These are phyloP conservation scores for Emergomyces africanus DNA, from an alignment of 2,329 filamentous ascomycete species.

Conservation along the genomic window DNA sequence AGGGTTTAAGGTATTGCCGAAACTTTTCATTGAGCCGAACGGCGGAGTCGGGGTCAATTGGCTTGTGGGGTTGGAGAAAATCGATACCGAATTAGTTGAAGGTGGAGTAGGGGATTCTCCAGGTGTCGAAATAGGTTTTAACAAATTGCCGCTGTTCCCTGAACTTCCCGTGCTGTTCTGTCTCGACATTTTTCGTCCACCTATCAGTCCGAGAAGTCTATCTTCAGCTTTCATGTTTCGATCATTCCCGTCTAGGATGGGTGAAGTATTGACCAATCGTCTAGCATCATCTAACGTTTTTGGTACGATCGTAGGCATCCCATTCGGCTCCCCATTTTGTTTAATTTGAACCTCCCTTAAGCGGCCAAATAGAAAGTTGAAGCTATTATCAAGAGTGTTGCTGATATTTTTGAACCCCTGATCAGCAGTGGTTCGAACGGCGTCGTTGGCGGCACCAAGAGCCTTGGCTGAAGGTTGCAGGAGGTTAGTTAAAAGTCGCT, in stretches of 20 bases:
- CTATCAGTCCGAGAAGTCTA: conserved; percentile 57
- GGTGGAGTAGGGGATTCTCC: conserved; percentile 14
- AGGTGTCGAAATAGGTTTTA: background rate
- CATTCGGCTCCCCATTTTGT: conserved; percentile 34
- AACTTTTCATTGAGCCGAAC: conserved; percentile 68
- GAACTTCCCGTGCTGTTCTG: conserved; percentile 4
- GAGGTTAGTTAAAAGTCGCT: conserved; percentile 68
- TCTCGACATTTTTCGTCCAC: conserved; percentile 45
- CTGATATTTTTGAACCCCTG: conserved; percentile 87
- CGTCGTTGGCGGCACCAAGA: conserved; percentile 70
- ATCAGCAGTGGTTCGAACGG: conserved; percentile 76
- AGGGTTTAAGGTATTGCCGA: conserved; percentile 71
- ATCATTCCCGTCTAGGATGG: conserved; percentile 32
- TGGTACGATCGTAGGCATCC: conserved; percentile 47
- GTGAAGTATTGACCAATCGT: conserved; percentile 58
- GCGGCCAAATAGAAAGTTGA: conserved; percentile 84
- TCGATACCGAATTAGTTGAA: conserved; percentile 8
- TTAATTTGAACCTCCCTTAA: conserved; percentile 53
- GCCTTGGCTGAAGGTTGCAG: conserved; percentile 74
- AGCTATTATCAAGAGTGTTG: conserved; percentile 78
- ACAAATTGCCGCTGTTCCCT: background rate
- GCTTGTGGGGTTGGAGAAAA: conserved; percentile 11
- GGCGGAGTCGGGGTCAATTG: conserved; percentile 40
- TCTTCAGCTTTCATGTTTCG: conserved; percentile 43
- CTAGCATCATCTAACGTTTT: conserved; percentile 88